Conservation (phyloP, 148 eudicot genomes). For the Amaranthus palmeri region DNA sequence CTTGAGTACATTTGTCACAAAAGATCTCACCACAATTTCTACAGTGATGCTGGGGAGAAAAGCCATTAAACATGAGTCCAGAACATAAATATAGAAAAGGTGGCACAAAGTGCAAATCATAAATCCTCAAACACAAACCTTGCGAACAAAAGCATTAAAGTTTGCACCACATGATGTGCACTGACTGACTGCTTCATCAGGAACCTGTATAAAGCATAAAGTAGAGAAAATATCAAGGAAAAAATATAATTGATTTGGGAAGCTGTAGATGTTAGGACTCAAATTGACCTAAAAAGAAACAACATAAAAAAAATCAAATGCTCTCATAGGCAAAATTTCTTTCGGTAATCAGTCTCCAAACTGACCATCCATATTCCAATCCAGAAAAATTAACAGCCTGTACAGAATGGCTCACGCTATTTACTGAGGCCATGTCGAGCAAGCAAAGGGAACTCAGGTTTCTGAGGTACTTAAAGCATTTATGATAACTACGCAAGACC, state of each 20-base stretch:
- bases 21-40: constrained; percentile 94
- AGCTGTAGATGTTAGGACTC: background rate
- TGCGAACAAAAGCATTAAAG: constrained; percentile 77
- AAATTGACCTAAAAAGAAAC: background rate
- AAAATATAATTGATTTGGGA: background rate
- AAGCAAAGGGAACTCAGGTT: constrained; percentile 2
- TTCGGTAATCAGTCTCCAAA: background rate
- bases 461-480: background rate
- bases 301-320: background rate
- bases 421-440: background rate
- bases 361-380: background rate
- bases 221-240: constrained; percentile 3
- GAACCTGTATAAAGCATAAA: constrained; percentile 47
- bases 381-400: background rate
- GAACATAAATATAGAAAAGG: background rate
- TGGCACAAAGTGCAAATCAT: background rate
- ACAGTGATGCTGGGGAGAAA: constrained; percentile 74
- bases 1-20: constrained; percentile 96
- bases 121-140: constrained; percentile 36
- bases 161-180: constrained; percentile 65
- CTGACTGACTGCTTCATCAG: constrained; percentile 83
- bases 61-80: constrained; percentile 3
- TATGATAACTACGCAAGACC: too few relatives aligned
- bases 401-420: background rate
- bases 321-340: background rate